Evolutionary conservation across 1,284 basidiomycete genomes (phyloP).

Genomic region (Rhodotorula sp.): DNA sequence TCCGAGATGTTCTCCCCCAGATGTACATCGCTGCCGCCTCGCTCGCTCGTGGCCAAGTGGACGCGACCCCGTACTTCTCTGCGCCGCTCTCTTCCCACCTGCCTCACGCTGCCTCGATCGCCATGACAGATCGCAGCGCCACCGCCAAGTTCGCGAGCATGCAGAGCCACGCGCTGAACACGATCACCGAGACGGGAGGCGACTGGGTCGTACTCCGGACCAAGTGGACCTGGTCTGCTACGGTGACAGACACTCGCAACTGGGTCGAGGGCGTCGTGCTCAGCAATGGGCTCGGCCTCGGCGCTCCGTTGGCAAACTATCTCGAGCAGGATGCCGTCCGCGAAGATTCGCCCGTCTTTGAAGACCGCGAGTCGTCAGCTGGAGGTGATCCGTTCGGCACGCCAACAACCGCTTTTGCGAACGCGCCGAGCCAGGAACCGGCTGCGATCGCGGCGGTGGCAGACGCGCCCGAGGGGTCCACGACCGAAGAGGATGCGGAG

Average conservation of each 20-base stretch:
- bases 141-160: neutral
- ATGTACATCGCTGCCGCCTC: conserved; percentile 14
- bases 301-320: neutral
- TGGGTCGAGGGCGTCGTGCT: conserved; percentile 10
- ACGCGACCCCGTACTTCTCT: conserved; percentile 2
- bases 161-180: neutral
- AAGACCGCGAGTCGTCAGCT: neutral
- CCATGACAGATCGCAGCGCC: conserved; percentile 9
- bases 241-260: neutral
- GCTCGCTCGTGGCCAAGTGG: neutral
- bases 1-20: neutral
- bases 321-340: neutral
- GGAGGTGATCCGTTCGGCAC: neutral
- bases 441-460: too few relatives aligned
- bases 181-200: neutral
- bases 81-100: neutral
- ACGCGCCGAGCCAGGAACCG: too few relatives aligned
- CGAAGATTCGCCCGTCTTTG: neutral
- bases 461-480: neutral
- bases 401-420: neutral
- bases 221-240: conserved; percentile 13
- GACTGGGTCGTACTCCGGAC: conserved; percentile 18
- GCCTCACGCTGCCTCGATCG: conserved; percentile 1
- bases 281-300: neutral
- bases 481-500: neutral